Evolutionary conservation across 2,329 filamentous ascomycete species (phyloP), one percentile per base, ranked within the genome.

Genomic region (Pseudogymnoascus destructans): DNA sequence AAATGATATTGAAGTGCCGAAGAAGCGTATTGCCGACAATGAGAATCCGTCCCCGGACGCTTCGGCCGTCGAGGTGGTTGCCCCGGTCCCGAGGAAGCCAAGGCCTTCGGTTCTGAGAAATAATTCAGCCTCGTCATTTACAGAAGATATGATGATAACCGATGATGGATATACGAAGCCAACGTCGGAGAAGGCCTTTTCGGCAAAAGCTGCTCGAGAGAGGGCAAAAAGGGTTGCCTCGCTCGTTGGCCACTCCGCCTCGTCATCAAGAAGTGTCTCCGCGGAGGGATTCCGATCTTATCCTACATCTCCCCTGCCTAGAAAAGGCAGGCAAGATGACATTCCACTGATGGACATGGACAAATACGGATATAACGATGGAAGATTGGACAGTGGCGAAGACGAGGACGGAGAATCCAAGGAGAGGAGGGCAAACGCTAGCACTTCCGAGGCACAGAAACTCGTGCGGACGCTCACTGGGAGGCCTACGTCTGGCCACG

Each of bases 391-490:
- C 10, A 63, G 61, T 46, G 66, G 68, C 21, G 64, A 67, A 7
- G 63, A 66, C 2, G 61, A 63, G 11, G n/a, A 60, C 5, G 54
- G 59, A 2, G 15, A 15, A 30, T 21, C 42, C 7, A 61, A 60
- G 8, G 60, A 59, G 10, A 59, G 61, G 30, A 57, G 33, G 10
- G 23, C 17, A 38, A 65, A 66, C 21, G 61, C 63, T 6, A 66
- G 61, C 61, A 67, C 62, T 36, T 60, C 71, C 64, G 75, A 77
- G 61, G 77, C 77, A 23, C 70, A 72, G 58, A 73, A 71, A 56
- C 65, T 76, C 4, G 73, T 76, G 7, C 67, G 70, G 57, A 67
- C 68, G 25, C 72, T 75, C 58, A 74, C 73, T 4, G 65, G 60
- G 46, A 61, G 70, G 64, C 17, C 60, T 58, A 46, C 60, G 9